phyloP scores from a whole-genome alignment of 2,329 filamentous ascomycete genomes.

The Apiospora hydei region DNA sequence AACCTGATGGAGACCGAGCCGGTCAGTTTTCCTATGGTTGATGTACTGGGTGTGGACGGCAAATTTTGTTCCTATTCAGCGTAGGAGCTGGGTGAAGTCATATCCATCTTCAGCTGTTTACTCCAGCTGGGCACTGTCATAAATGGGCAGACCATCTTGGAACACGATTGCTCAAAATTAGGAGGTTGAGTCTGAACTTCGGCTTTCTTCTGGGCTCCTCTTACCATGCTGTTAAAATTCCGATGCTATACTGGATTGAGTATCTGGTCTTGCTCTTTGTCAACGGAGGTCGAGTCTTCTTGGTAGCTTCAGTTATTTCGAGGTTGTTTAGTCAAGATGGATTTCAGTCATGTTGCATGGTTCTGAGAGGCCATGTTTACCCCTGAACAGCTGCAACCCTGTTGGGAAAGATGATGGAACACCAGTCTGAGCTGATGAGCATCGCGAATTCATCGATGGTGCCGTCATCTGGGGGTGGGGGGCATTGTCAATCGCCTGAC shows the following conservation, averaged over 20 bases:
- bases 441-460: constrained; percentile 39
- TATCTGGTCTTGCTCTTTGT: background rate
- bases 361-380: background rate
- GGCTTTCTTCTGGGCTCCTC: background rate
- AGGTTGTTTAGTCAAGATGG: background rate
- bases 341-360: background rate
- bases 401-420: background rate
- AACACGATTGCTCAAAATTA: background rate
- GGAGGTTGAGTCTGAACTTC: background rate
- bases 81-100: no score
- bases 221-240: background rate
- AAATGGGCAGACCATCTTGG: background rate
- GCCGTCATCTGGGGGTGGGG: constrained; percentile 38
- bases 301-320: background rate
- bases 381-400: background rate
- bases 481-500: constrained; percentile 39
- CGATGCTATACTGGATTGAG: background rate
- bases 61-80: no score
- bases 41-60: no score
- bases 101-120: background rate
- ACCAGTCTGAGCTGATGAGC: constrained; percentile 24
- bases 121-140: background rate
- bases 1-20: no score
- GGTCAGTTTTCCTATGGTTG: no score
- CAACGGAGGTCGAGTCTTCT: background rate